Evolutionary conservation across 768 basidiomycete species (phyloP).

Genomic region (Mycena rebaudengoi): DNA sequence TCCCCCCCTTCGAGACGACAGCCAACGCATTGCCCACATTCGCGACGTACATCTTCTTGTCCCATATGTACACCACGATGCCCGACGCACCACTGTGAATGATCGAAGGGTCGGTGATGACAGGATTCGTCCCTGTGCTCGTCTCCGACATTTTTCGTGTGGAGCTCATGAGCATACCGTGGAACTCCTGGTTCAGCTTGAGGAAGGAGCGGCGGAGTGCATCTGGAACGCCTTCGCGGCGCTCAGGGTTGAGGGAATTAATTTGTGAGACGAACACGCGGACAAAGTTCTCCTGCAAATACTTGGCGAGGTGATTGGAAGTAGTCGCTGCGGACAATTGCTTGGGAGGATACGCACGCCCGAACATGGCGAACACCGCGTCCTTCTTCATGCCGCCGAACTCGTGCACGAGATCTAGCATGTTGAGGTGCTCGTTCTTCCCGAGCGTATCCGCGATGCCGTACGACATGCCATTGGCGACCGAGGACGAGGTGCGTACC

Average conservation of each 20-base stretch:
- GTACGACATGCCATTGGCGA: constrained; percentile 92
- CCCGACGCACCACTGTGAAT: constrained; percentile 82
- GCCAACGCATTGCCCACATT: constrained; percentile 91
- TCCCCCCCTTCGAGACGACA: constrained; percentile 82
- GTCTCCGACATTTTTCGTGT: constrained; percentile 79
- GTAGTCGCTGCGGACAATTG: constrained; percentile 52
- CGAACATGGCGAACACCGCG: constrained; percentile 97
- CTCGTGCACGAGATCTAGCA: constrained; percentile 93
- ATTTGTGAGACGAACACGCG: constrained; percentile 69
- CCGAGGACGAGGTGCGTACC: constrained; percentile 89
- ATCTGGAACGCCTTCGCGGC: constrained; percentile 67
- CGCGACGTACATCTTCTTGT: constrained; percentile 84
- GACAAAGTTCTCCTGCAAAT: constrained; percentile 83
- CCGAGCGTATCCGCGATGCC: constrained; percentile 96
- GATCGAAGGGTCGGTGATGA: constrained; percentile 55
- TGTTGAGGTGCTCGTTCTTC: constrained; percentile 77
- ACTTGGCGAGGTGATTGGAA: constrained; percentile 81
- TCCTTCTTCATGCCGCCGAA: constrained; percentile 82
- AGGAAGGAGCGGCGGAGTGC: constrained; percentile 91
- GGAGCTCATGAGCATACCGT: constrained; percentile 67
- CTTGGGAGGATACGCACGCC: constrained; percentile 65
- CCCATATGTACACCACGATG: constrained; percentile 85
- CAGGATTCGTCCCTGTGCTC: constrained; percentile 50
- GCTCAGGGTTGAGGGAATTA: constrained; percentile 52
- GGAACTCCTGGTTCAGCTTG: constrained; percentile 81